A percentile compares a stretch with the other conserved stretches of the same genome.
phyloP scores from a whole-genome alignment of 169 alveolate genomes.

The Eimeria necatrix region DNA sequence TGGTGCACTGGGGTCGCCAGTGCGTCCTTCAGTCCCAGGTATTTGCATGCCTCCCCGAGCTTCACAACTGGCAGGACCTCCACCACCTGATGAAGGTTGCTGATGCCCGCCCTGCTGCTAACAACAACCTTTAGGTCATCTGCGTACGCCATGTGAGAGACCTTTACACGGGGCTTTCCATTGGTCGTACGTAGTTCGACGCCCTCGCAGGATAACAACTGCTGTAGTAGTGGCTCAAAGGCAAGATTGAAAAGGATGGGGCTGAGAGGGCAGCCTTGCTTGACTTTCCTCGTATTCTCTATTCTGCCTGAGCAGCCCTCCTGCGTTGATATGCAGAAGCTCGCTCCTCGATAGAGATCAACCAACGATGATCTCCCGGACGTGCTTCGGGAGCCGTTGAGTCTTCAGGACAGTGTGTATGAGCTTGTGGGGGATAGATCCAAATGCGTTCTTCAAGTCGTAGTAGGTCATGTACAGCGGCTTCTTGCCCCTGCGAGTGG shows the following conservation, averaged over 20 bases:
- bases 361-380: no score
- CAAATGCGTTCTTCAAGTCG: slow-evolving; percentile 4
- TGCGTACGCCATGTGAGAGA: no score
- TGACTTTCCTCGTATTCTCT: background rate
- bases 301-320: background rate
- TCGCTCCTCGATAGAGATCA: no score
- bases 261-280: background rate
- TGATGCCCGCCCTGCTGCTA: background rate
- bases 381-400: no score
- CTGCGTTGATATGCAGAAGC: background rate
- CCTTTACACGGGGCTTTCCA: background rate
- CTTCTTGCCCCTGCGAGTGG: background rate
- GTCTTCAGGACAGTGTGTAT: background rate
- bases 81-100: background rate
- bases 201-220: background rate
- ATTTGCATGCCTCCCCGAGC: background rate
- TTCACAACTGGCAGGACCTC: no score
- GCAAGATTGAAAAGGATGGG: no score
- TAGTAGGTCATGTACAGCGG: slow-evolving; percentile 7
- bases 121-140: background rate
- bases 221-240: background rate
- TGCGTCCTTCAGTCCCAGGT: background rate
- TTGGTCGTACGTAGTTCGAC: background rate
- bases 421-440: background rate
- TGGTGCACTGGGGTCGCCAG: background rate